Evolutionary conservation across 2,329 filamentous ascomycete genomes (phyloP), one percentile per base, ranked within the genome.

Genomic region (Alternaria viburni): DNA sequence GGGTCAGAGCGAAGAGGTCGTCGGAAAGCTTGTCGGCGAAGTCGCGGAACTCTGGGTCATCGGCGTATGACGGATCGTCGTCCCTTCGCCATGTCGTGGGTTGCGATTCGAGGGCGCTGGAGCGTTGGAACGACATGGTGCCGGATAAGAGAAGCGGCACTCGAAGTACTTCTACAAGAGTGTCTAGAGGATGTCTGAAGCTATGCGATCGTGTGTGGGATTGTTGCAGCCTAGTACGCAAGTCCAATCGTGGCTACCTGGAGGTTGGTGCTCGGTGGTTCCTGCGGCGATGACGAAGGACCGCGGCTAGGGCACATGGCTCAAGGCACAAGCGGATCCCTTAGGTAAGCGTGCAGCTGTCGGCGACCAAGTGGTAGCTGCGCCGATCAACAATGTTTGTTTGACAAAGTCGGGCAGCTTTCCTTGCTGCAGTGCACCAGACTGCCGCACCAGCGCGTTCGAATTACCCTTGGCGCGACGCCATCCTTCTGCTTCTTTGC

Each of bases 31-130:
- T 87, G 76, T 92, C 90, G 66, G 94, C 93, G 72, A 97, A 88
- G 62, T 88, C 86, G 76, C 93, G 88, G 86, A 98, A 99, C 69
- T 93, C 93, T 55, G 96, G 96, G 79, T 98, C 93, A 82, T 99
- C 96, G 76, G 88, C 86, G 83, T 97, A 99, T 74, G 89, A 84
- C 49, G 89, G 85, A 77, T 91, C 91, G 79, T 91, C 89, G 64
- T 88, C 85, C 68, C 89, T 87, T 66, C 92, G 86, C 82, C 86
- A 86, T 65, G 84, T 88, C 28, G 89, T 89, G 44, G 89, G 88
- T 81, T 92, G 91, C 70, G 94, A 89, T 84, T 98, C 95, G 70
- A 97, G 86, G 65, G 88, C 91, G 60, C 91, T 91, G 67, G 96
- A 87, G 72, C 93, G 92, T 79, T 97, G 92, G 83, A 96, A 98